These are phyloP conservation scores for Papiliotrema laurentii DNA, from an alignment of 1,284 basidiomycete species.

Conservation along the genomic window DNA sequence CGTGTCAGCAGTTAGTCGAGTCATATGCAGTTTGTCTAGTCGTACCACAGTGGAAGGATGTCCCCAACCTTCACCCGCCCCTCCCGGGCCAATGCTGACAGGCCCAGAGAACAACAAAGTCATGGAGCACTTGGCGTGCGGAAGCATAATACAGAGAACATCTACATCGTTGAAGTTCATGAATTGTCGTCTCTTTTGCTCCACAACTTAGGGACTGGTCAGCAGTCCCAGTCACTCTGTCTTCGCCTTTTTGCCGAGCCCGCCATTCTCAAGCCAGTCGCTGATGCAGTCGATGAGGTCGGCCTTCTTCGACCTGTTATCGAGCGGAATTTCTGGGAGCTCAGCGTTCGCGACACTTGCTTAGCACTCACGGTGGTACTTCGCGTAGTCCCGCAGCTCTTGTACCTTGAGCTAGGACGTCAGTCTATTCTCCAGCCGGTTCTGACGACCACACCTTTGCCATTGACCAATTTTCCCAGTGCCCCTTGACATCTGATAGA, in stretches of 20 bases:
- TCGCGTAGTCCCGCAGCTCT: slow-evolving; percentile 60
- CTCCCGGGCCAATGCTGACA: no score
- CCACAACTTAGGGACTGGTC: no score
- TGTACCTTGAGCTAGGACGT: slow-evolving; percentile 75
- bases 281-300: slow-evolving; percentile 34
- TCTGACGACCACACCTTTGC: slow-evolving; percentile 55
- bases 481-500: slow-evolving; percentile 60
- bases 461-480: slow-evolving; percentile 58
- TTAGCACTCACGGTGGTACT: slow-evolving; percentile 28
- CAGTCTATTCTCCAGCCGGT: slow-evolving; percentile 45
- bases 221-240: no score
- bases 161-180: no score
- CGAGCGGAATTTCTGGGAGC: slow-evolving; percentile 27
- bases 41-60: no score
- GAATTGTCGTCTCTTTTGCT: no score
- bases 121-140: no score
- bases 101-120: no score
- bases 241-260: slow-evolving; percentile 21
- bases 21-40: no score
- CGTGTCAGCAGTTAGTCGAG: no score
- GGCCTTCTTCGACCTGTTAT: slow-evolving; percentile 34
- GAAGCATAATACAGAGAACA: no score
- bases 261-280: slow-evolving; percentile 19
- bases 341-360: not conserved
- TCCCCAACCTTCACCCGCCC: no score